A percentile compares a stretch with the other conserved stretches of the same genome.
phyloP scores from a whole-genome alignment of 805 yeast species.

The Kluyveromyces aestuarii region DNA sequence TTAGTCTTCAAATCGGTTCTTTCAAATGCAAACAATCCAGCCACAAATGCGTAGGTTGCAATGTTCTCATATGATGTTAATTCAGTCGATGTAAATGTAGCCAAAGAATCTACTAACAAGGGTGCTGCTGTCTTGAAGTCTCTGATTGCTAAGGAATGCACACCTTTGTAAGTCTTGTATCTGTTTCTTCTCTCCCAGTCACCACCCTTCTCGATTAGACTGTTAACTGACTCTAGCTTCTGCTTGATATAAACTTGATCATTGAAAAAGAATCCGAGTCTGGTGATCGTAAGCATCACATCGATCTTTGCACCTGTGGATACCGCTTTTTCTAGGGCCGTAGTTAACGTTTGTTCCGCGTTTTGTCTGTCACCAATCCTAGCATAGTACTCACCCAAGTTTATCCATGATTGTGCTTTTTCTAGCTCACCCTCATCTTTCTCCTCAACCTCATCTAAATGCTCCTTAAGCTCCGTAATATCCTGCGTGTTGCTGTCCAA shows the following conservation, averaged over 20 bases:
- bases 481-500: slow-evolving; percentile 44
- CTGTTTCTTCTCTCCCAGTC: slow-evolving; percentile 99
- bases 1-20: slow-evolving; percentile 78
- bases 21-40: slow-evolving; percentile 78
- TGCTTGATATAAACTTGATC: slow-evolving; percentile 63
- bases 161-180: slow-evolving; percentile 83
- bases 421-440: slow-evolving; percentile 80
- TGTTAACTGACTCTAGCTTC: slow-evolving; percentile 63
- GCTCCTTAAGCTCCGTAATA: slow-evolving; percentile 37
- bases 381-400: slow-evolving; percentile 83
- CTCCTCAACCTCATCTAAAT: slow-evolving; percentile 41
- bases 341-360: slow-evolving; percentile 56
- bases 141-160: slow-evolving; percentile 75
- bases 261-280: slow-evolving; percentile 84
- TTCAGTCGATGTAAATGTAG: slow-evolving; percentile 93
- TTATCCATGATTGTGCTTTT: slow-evolving; percentile 62
- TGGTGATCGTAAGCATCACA: slow-evolving; percentile 65
- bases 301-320: slow-evolving; percentile 90
- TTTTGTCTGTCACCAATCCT: slow-evolving; percentile 71
- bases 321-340: slow-evolving; percentile 71
- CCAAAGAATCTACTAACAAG: slow-evolving; percentile 78
- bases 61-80: slow-evolving; percentile 81
- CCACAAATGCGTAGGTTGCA: slow-evolving; percentile 76
- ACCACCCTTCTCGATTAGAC: slow-evolving; percentile 89
- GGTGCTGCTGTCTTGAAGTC: slow-evolving; percentile 80